Base-by-base conservation (phyloP, 495 filamentous ascomycete species). In the Viridothelium virens region DNA sequence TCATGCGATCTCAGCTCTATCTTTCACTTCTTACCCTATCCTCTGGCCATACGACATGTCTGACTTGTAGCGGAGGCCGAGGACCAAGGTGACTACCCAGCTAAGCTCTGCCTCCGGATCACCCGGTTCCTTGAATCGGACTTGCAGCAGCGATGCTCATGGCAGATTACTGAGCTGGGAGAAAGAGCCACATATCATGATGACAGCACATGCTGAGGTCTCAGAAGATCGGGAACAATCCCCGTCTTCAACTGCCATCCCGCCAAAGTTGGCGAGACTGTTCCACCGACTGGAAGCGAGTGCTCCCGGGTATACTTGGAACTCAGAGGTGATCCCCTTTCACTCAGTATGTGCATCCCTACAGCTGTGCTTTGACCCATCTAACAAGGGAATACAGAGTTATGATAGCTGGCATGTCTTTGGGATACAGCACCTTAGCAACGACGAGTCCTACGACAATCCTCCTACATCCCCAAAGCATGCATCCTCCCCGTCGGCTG, bases 341-440 rank as follows among this genome's bases (percentile, higher is more conserved):
- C 72, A 74, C 44, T 72, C 68, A 16, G 72, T 73, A 33, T 25
- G 59, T 41, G n/a, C 37, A 16, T 61, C 56, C 56, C 7, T 18
- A 9, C 7, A 33, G 66, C 48, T 18, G 7, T 59, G 11, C 37
- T 2, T 34, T 31, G 12, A 38, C 25, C 16, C 16, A 18, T 14
- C 48, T 53, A 53, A 53, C 48, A 18, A 12, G 48, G 25, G 25
- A 25, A 14, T 14, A 25, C 31, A 62, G 34, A 70, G 68, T 62
- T 77, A 76, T 59, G 76, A 78, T 63, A 75, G 74, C 67, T 78
- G 75, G 75, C 76, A 78, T 67, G 72, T 76, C 50, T 74, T 75
- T 56, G 75, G 74, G 34, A 64, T 56, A 37, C 69, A 68, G 36
- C 70, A 63, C 2, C 56, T 50, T 1, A 56, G 25, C 36, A 9